Base-by-base conservation (phyloP, 441 rosid genomes). In the Cnidoscolus chayamansa region DNA sequence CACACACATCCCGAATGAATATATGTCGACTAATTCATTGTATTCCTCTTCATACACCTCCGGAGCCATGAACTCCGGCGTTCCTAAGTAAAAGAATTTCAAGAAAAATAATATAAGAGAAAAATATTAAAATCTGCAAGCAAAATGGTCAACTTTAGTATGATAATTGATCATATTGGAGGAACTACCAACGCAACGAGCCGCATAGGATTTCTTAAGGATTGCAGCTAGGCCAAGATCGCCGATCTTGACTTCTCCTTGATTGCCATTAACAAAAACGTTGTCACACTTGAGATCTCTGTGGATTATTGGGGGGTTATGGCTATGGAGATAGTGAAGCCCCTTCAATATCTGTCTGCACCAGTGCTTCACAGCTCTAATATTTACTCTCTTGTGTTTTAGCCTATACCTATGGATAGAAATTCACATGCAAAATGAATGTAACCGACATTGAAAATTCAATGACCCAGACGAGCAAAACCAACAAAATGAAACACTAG, bases 31-130 rank as follows among this genome's bases (percentile, higher is more conserved):
- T 58, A 92, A 63, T 78, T 95, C 98, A 78, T 92, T 90, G 72
- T 95, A 95, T 1, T 90, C 96, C 85, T 95, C 99, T 79, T 93
- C 89, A 48, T 90, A 95, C 11, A 95, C 88, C 81, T 93, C 98
- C 17, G 99, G 99, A 72, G 99, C 99, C 99, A 94, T 94, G 76
- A 94, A 94, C 84, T 92, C 99, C 15, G 96, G 97, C 6, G 99
- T 95, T 63, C 99, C 98, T 94, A 85, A 63, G 65, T 16, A 73
- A 74, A 43, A 72, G 13, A 55, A 63, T 25, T 25, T 25, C 25
- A 25, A 25, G 25, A 25, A 25, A 25, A 25, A 25, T 25, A 25
- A 25, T 25, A 25, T 25, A 25, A 10, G 60, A 71, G 7, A 31
- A 25, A 59, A 60, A 60, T 32, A 19, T 7, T 43, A 40, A 43